Evolutionary conservation across 169 alveolate genomes (phyloP), one percentile per base, ranked within the genome.

Genomic region (Babesia ovata): DNA sequence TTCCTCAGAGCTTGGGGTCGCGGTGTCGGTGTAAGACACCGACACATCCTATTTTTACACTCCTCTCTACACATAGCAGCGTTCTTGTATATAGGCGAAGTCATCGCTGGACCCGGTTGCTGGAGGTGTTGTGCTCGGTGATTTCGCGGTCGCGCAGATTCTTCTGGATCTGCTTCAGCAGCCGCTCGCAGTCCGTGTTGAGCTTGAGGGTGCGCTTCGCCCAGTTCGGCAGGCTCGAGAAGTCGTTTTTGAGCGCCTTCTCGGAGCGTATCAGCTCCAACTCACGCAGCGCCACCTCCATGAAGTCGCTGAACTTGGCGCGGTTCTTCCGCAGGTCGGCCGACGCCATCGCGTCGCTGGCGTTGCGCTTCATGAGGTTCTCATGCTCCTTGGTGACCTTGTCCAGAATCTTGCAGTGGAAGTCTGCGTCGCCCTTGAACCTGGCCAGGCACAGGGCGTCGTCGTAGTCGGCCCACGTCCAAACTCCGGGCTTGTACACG

Each of bases 401-500:
- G 22, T 72, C 81, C 53, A 63, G 63, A 16, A 73, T 56, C 36
- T 65, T 54, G 16, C 21, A 13, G 52, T 73, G 79, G 79, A 82
- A 82, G 11, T 44, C 44, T 2, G 10, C 52, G 58, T 82, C 65
- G 24, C 74, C 72, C 22, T 42, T 50, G 52, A 63, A 50, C 21
- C 89, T 53, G 21, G 89, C 89, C 59, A 75, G 45, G 50, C 85
- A 71, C 33, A 82, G 33, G 54, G 59, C 76, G 44, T 82, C 89
- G 61, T 82, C 89, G 29, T 60, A 73, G 54, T 59, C 85, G 19
- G 78, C 65, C 89, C 89, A 82, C 22, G 85, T 63, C 89, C 89
- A 82, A 0, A 82, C 53, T 19, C 89, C 89, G 28, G 89, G 89
- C 70, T 74, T 74, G 61, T 73, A 71, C 45, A 67, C 50, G 59